These are phyloP conservation scores for Trypethelium eluteriae DNA, from an alignment of 495 filamentous ascomycete genomes.

Conservation along the genomic window DNA sequence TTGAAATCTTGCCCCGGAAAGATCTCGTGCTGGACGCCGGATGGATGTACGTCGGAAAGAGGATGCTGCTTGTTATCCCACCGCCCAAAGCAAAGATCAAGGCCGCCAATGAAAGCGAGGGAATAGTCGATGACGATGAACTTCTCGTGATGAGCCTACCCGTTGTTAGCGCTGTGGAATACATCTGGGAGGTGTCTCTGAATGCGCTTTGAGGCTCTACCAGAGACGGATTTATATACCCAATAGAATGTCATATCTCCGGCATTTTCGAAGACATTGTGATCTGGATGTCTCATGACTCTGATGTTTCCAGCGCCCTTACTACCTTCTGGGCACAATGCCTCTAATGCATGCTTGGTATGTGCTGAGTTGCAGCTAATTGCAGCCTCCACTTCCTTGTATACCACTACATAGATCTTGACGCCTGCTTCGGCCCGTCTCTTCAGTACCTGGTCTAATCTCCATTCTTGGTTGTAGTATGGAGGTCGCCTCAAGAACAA, in stretches of 20 bases:
- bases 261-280: slow-evolving; percentile 87
- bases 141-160: slow-evolving; percentile 81
- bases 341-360: slow-evolving; percentile 80
- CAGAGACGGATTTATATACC: slow-evolving; percentile 30
- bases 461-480: slow-evolving; percentile 72
- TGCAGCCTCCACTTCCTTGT: slow-evolving; percentile 79
- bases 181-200: slow-evolving; percentile 22
- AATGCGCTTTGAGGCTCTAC: not conserved
- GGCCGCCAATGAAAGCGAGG: slow-evolving; percentile 81
- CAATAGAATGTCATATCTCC: slow-evolving; percentile 98
- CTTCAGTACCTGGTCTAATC: slow-evolving; percentile 80
- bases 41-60: slow-evolving; percentile 79
- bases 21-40: slow-evolving; percentile 69
- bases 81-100: slow-evolving; percentile 93
- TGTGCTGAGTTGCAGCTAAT: slow-evolving; percentile 87
- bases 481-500: slow-evolving; percentile 83
- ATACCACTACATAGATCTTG: slow-evolving; percentile 89
- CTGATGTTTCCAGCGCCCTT: slow-evolving; percentile 79
- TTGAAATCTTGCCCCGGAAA: slow-evolving; percentile 97
- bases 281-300: slow-evolving; percentile 88
- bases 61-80: slow-evolving; percentile 86
- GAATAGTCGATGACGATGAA: slow-evolving; percentile 90
- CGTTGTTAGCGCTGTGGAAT: not conserved
- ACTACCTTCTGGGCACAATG: slow-evolving; percentile 69
- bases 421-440: slow-evolving; percentile 83